A percentile compares a stretch with the other conserved stretches of the same genome.
Conservation (phyloP, 2,329 filamentous ascomycete genomes). For the Tolypocladium paradoxum region DNA sequence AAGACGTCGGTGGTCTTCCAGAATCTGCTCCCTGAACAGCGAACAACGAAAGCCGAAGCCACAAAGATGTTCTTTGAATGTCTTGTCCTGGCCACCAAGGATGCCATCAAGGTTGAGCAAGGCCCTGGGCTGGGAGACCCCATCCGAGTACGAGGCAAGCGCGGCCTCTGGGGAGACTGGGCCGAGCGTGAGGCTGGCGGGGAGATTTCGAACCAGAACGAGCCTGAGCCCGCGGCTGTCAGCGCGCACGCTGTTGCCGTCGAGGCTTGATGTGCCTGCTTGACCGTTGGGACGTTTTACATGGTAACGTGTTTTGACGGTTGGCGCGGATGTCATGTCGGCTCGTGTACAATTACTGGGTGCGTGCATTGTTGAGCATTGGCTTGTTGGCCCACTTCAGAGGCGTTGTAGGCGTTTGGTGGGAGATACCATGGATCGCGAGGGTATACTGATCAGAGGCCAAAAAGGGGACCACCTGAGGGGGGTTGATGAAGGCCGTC, state of each 20-base stretch:
- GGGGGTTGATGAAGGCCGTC: background rate
- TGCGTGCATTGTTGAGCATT: conserved; percentile 21
- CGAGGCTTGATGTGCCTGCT: conserved; percentile 19
- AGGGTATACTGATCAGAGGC: conserved; percentile 9
- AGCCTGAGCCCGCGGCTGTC: conserved; percentile 25
- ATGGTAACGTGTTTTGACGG: conserved; percentile 4
- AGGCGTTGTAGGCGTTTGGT: conserved; percentile 26
- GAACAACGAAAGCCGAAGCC: conserved; percentile 76
- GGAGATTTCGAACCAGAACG: conserved; percentile 43
- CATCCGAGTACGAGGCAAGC: conserved; percentile 79
- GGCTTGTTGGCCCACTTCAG: conserved; percentile 15
- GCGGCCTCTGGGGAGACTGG: conserved; percentile 95
- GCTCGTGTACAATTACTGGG: conserved; percentile 23
- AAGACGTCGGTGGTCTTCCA: conserved; percentile 78
- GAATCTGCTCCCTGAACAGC: conserved; percentile 72
- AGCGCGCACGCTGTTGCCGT: conserved; percentile 24
- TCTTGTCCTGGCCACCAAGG: conserved; percentile 90
- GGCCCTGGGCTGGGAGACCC: conserved; percentile 63
- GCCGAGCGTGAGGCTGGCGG: conserved; percentile 66
- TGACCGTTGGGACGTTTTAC: background rate
- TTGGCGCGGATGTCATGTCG: conserved; percentile 13
- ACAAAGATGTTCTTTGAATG: conserved; percentile 99
- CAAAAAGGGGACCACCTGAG: conserved; percentile 8
- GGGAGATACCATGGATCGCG: conserved; percentile 27
- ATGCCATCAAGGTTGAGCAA: conserved; percentile 95